Percentiles rank a stretch among this genome's conserved stretches.
Conservation (phyloP, 2,329 filamentous ascomycete species). For the Paecilomyces fulvus region DNA sequence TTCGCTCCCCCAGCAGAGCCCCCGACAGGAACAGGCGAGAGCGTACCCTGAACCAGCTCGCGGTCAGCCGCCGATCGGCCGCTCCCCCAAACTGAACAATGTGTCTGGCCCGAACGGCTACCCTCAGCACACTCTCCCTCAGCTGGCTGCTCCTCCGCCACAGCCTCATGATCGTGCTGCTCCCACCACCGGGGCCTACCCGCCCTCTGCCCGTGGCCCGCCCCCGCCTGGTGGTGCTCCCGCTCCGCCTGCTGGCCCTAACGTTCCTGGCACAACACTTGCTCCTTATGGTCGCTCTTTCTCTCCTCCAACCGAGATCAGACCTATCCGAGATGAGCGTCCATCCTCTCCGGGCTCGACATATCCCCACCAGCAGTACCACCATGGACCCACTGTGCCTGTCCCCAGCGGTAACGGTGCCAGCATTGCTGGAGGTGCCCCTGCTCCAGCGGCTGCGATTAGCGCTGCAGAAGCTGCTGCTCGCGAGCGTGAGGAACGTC, state of each 20-base stretch:
- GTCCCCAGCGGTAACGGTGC: constrained; percentile 28
- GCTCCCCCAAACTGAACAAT: constrained; percentile 50
- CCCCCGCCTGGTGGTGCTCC: constrained; percentile 35
- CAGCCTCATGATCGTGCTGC: constrained; percentile 32
- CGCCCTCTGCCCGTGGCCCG: constrained; percentile 31
- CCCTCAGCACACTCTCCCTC: constrained; percentile 42
- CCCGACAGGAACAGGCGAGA: constrained; percentile 63
- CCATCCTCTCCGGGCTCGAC: constrained; percentile 86
- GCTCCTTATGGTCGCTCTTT: constrained; percentile 66
- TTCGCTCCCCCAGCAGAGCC: constrained; percentile 65
- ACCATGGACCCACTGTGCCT: constrained; percentile 60
- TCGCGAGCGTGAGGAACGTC: constrained; percentile 63
- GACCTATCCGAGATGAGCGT: constrained; percentile 72
- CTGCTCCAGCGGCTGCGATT: constrained; percentile 55
- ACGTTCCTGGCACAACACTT: constrained; percentile 50
- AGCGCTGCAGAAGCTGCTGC: constrained; percentile 61
- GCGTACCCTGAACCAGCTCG: constrained; percentile 60
- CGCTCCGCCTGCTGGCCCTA: constrained; percentile 46
- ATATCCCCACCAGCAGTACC: constrained; percentile 74
- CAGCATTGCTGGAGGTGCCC: constrained; percentile 61
- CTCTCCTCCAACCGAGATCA: constrained; percentile 76
- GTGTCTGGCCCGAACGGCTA: constrained; percentile 47
- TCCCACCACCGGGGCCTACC: constrained; percentile 22
- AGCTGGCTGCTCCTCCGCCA: constrained; percentile 40
- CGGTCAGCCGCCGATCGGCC: constrained; percentile 44